Evolutionary conservation across 495 filamentous ascomycete genomes (phyloP).

Genomic region (Aspergillus conjunctus): DNA sequence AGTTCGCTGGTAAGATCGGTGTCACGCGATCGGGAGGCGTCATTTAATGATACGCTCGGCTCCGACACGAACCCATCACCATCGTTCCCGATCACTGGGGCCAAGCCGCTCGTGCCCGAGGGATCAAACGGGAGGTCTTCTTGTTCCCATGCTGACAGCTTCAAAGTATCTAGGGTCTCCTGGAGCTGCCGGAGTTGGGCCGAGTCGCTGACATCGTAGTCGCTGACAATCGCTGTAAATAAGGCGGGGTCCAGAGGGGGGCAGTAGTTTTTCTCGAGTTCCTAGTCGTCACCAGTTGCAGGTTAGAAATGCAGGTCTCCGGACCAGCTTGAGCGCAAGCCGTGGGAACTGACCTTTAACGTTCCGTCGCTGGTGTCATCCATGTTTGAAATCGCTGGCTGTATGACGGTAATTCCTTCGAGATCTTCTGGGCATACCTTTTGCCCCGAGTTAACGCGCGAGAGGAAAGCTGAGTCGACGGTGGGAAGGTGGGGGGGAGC

Average conservation of each 20-base stretch:
- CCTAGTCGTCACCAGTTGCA: conserved; percentile 25
- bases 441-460: background rate
- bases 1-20: conserved; percentile 50
- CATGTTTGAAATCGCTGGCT: conserved; percentile 30
- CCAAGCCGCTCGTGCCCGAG: conserved; percentile 61
- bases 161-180: conserved; percentile 58
- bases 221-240: conserved; percentile 64
- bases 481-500: background rate
- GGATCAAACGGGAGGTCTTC: conserved; percentile 76
- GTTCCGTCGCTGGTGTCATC: conserved; percentile 25
- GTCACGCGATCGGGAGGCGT: conserved; percentile 34
- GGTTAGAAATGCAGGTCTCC: conserved; percentile 7
- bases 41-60: conserved; percentile 30
- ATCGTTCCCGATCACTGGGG: conserved; percentile 28
- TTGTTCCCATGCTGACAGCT: conserved; percentile 60
- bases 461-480: too few species aligned
- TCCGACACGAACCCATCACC: conserved; percentile 29
- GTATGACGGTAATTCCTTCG: conserved; percentile 18
- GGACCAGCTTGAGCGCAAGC: background rate
- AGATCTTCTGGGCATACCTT: conserved; percentile 28
- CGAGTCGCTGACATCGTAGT: conserved; percentile 59
- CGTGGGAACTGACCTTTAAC: conserved; percentile 22
- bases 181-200: conserved; percentile 55
- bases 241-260: conserved; percentile 65
- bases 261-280: conserved; percentile 56